Evolutionary conservation across 495 filamentous ascomycete species (phyloP), one percentile per base, ranked within the genome.

Genomic region (Diplogelasinospora grovesii): DNA sequence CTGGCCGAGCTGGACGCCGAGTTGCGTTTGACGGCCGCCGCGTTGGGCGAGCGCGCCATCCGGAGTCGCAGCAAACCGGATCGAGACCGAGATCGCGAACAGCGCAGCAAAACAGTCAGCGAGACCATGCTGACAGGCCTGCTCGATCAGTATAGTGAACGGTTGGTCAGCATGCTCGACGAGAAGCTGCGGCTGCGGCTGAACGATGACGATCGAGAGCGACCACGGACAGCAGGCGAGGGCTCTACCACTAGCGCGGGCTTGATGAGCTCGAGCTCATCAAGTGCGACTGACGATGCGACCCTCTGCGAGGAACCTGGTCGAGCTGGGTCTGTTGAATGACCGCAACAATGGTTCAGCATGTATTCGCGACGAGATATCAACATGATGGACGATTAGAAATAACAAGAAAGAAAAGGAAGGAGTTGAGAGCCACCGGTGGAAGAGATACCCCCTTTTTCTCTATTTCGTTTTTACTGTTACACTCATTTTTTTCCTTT

Each of bases 1-100:
- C 62, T 84, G 14, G 76, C 78, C 26, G 85, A 93, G 52, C 68
- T 95, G 5, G 85, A 92, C 43, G 74, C 80, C 25, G 90, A 94
- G 58, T 64, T 98, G 32, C 73, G 78, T 2, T 71, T 88, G 18
- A 93, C 89, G 0, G 73, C 79, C 1, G 71, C 82, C 5, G 81
- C 79, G 5, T 59, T 96, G 5, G 76, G 75, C 16, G 77, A 83
- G 47, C 66, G 70, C 39, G 72, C 69, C 20, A 64, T 71, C 29
- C 59, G 69, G 43, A 74, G 58, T 44, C 40, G 55, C 20, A 59
- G 49, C 13, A 41, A 7, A 15, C 8, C 26, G 14, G 28, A 25
- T 11, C 14, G 37, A 11, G 28, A 36, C 10, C 19, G 26, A 9
- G 28, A 25, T 11, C 14, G 37, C 14, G 28, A 36, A 7, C 19